Conservation (phyloP, 345 rosid species). For the Cardamine occulta region DNA sequence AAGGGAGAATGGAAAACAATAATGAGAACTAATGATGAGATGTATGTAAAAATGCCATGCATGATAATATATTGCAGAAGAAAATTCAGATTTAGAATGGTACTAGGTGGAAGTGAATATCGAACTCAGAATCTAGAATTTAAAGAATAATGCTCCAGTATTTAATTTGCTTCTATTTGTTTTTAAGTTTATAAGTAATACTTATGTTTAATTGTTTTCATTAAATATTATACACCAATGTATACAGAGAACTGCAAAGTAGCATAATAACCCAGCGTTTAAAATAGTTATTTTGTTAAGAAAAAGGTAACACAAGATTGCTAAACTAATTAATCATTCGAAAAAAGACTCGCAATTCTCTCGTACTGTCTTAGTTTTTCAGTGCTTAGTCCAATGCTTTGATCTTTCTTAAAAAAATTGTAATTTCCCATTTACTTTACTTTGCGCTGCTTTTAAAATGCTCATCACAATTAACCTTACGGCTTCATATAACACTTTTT, state of each 20-base stretch:
- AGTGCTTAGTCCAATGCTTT: background rate
- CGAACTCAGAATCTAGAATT: background rate
- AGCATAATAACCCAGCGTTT: background rate
- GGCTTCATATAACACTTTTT: background rate
- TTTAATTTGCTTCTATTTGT: background rate
- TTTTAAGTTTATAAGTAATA: background rate
- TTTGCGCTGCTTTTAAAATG: background rate
- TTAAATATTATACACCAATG: background rate
- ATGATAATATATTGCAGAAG: constrained; percentile 7
- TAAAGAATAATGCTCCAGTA: background rate
- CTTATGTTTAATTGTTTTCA: background rate
- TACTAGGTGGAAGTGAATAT: constrained; percentile 7
- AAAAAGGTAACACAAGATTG: no score
- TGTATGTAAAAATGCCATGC: constrained; percentile 10
- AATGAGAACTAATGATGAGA: constrained; percentile 14
- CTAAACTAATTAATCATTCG: no score
- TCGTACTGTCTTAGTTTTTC: no score
- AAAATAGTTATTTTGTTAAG: no score
- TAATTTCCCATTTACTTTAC: background rate
- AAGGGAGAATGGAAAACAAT: constrained; percentile 14
- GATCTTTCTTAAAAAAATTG: background rate
- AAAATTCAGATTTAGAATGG: background rate
- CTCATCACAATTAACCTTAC: background rate
- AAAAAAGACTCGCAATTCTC: no score
- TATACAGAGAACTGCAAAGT: background rate